These are phyloP conservation scores for Metschnikowia drakensbergensis DNA, from an alignment of 805 yeast species.

Conservation along the genomic window DNA sequence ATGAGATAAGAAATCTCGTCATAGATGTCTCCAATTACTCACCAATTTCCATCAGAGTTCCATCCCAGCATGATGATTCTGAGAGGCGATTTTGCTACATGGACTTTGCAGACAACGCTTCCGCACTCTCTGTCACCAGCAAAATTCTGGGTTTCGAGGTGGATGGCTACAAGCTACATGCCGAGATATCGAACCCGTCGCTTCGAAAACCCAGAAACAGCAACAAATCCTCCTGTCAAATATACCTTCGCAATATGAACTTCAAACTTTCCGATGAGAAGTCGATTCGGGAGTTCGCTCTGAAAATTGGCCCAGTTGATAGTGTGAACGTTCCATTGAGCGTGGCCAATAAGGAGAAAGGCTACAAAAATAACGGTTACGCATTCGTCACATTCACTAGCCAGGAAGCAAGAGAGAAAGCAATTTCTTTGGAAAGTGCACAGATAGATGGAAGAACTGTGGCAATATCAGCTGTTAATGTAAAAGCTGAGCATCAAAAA, in stretches of 20 bases:
- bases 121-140: slow-evolving; percentile 34
- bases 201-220: slow-evolving; percentile 24
- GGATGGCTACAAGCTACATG: slow-evolving; percentile 41
- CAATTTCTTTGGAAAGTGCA: slow-evolving; percentile 40
- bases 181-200: slow-evolving; percentile 58
- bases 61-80: slow-evolving; percentile 52
- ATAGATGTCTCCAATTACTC: slow-evolving; percentile 26
- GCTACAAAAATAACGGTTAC: slow-evolving; percentile 51
- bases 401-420: slow-evolving; percentile 43
- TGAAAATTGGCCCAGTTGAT: slow-evolving; percentile 51
- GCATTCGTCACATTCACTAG: slow-evolving; percentile 56
- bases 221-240: slow-evolving; percentile 36
- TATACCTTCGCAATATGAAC: slow-evolving; percentile 52
- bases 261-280: slow-evolving; percentile 39
- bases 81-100: slow-evolving; percentile 72
- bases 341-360: slow-evolving; percentile 27
- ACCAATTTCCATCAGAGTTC: slow-evolving; percentile 54
- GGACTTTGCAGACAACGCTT: slow-evolving; percentile 51
- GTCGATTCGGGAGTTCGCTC: slow-evolving; percentile 40
- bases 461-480: slow-evolving; percentile 46
- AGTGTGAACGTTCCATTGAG: slow-evolving; percentile 47
- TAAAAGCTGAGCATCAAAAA: slow-evolving; percentile 17
- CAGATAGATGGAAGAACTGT: slow-evolving; percentile 46
- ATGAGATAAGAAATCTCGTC: slow-evolving; percentile 41
- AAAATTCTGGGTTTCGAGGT: slow-evolving; percentile 27